phyloP scores from a whole-genome alignment of 2,329 filamentous ascomycete species.

The Penicillium sp. region DNA sequence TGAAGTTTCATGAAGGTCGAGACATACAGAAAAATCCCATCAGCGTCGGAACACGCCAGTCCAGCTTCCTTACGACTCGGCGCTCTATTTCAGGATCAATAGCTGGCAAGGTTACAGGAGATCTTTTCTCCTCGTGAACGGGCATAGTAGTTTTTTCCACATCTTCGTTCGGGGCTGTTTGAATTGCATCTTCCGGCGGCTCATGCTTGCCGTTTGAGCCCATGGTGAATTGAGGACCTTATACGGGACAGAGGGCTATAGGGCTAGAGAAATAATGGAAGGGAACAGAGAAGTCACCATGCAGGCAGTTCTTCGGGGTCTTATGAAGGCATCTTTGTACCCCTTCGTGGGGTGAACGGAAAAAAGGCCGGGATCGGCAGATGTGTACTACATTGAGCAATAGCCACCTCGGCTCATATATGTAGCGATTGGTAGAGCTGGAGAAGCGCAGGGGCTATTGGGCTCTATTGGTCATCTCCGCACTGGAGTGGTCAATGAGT shows the following conservation, averaged over 20 bases:
- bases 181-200: conserved; percentile 22
- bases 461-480: conserved; percentile 6
- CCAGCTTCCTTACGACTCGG: conserved; percentile 39
- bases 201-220: conserved; percentile 23
- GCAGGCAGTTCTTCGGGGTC: neutral
- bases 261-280: neutral
- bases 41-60: conserved; percentile 36
- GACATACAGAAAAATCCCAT: conserved; percentile 42
- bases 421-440: neutral
- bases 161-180: conserved; percentile 23
- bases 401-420: neutral
- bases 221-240: conserved; percentile 11
- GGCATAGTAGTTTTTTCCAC: conserved; percentile 28
- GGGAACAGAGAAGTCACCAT: neutral
- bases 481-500: neutral
- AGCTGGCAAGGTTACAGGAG: conserved; percentile 6
- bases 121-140: conserved; percentile 25
- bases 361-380: conserved; percentile 1
- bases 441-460: neutral
- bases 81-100: conserved; percentile 40
- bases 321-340: neutral
- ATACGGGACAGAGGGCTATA: neutral
- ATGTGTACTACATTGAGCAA: neutral
- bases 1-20: neutral
- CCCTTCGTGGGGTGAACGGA: conserved; percentile 5